Base-by-base conservation (phyloP, 2,329 filamentous ascomycete genomes). In the Botryotinia narcissicola region DNA sequence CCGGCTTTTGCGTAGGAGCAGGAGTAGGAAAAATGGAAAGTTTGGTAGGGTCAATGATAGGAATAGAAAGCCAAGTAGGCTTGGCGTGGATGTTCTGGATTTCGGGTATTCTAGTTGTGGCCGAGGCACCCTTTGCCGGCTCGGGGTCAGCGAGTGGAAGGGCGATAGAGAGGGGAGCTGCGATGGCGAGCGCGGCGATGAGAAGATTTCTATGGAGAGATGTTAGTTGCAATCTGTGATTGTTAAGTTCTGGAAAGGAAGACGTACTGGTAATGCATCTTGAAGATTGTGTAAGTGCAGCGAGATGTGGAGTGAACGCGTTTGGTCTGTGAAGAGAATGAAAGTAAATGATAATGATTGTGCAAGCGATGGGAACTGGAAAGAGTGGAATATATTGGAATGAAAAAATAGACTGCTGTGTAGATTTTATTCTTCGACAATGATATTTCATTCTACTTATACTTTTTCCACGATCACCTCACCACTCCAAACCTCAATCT, bases 331-430 rank as follows among this genome's bases (percentile, higher is more conserved):
- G 12, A 51, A n/a, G 48, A 12, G 48, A 51, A 51, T 16, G 6
- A n/a, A 54, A n/a, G 5, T n/a, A 54, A 4, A 54, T n/a, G 0
- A 7, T 16, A 0, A n/a, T n/a, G 48, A n/a, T 16, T 1, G 2
- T n/a, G 25, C 48, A 54, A n/a, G 5, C 12, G 12, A 54, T 16
- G 3, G 12, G 25, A n/a, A n/a, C 5, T 54, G 5, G 5, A 54
- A n/a, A n/a, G 48, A 51, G 25, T 51, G 25, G 4, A 14, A 14
- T 51, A 25, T 25, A 4, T 7, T 54, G 25, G 25, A 54, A 54
- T 16, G 25, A n/a, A 54, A 2, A 12, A 16, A 5, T 54, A 5
- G 48, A 54, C 12, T 54, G 48, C 25, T 7, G 5, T n/a, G 48
- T 54, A n/a, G 5, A 54, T 14, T 54, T 54, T 2, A 16, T 54